These are phyloP conservation scores for Stereocaulon alpinum DNA, from an alignment of 495 filamentous ascomycete species.

Conservation along the genomic window DNA sequence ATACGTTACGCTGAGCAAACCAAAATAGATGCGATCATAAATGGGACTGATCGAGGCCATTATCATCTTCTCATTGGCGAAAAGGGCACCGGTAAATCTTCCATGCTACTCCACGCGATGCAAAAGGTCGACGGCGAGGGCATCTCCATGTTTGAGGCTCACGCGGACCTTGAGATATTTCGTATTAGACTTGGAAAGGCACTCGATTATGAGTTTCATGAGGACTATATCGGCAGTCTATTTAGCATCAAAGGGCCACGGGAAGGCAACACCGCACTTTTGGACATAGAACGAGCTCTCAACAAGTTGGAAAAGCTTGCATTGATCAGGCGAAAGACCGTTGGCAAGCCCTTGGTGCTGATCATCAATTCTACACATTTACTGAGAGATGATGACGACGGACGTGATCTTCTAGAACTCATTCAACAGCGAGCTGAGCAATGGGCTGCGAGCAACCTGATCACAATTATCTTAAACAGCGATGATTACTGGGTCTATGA, in stretches of 20 bases:
- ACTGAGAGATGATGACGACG: slow-evolving; percentile 81
- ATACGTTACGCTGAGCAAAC: slow-evolving; percentile 68
- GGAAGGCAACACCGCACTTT: slow-evolving; percentile 67
- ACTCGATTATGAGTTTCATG: slow-evolving; percentile 84
- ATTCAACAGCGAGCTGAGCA: slow-evolving; percentile 92
- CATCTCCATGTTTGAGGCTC: slow-evolving; percentile 88
- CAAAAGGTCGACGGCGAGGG: slow-evolving; percentile 76
- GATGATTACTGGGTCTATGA: slow-evolving; percentile 99
- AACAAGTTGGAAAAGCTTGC: slow-evolving; percentile 98
- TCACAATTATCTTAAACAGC: slow-evolving; percentile 83
- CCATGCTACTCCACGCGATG: slow-evolving; percentile 93
- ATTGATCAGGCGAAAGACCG: slow-evolving; percentile 46
- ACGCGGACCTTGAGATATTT: slow-evolving; percentile 91
- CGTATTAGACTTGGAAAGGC: slow-evolving; percentile 85
- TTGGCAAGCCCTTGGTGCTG: slow-evolving; percentile 63
- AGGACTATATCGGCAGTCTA: slow-evolving; percentile 80
- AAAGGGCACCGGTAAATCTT: slow-evolving; percentile 91
- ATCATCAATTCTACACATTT: slow-evolving; percentile 90
- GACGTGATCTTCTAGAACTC: slow-evolving; percentile 82
- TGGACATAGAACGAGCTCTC: slow-evolving; percentile 92
- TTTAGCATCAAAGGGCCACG: slow-evolving; percentile 91
- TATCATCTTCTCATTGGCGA: slow-evolving; percentile 94
- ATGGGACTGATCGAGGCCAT: slow-evolving; percentile 57
- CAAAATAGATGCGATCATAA: slow-evolving; percentile 67
- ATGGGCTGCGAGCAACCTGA: slow-evolving; percentile 83